These are phyloP conservation scores for Epicoccum nigrum DNA, from an alignment of 2,329 filamentous ascomycete species.

Conservation along the genomic window DNA sequence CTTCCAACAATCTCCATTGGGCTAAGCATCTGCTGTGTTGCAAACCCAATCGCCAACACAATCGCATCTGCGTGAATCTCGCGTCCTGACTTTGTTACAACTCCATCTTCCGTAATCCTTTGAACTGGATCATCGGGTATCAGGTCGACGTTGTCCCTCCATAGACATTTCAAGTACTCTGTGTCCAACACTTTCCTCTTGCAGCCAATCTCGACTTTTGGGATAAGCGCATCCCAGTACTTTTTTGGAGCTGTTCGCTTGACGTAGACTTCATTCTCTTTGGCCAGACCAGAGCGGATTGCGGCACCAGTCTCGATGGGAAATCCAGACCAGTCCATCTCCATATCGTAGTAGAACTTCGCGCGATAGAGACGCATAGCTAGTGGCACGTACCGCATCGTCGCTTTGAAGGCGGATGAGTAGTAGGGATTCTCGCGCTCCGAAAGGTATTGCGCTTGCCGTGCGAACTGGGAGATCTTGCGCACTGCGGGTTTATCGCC, in stretches of 20 bases:
- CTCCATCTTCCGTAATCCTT: constrained; percentile 47
- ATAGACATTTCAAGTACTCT: constrained; percentile 53
- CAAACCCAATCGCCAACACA: constrained; percentile 58
- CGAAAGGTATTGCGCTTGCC: constrained; percentile 58
- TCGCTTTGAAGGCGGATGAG: constrained; percentile 48
- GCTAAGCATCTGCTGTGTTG: constrained; percentile 55
- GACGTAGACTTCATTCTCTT: constrained; percentile 53
- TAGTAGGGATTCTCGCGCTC: constrained; percentile 54
- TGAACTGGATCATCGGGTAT: constrained; percentile 50
- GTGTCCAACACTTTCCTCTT: constrained; percentile 58
- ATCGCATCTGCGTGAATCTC: constrained; percentile 54
- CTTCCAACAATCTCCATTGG: constrained; percentile 56
- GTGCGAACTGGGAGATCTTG: constrained; percentile 56
- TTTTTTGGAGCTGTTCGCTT: constrained; percentile 50
- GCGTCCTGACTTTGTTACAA: constrained; percentile 48
- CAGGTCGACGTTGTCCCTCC: constrained; percentile 53
- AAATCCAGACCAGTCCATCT: constrained; percentile 53
- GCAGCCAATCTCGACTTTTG: constrained; percentile 55
- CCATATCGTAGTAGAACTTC: constrained; percentile 52
- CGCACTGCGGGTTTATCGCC: constrained; percentile 36
- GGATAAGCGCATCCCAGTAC: constrained; percentile 54
- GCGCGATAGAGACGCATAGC: constrained; percentile 54
- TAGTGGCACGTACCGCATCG: constrained; percentile 54
- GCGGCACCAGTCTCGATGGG: constrained; percentile 46
- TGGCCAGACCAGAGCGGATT: constrained; percentile 46